Evolutionary conservation across 2,329 filamentous ascomycete species (phyloP).

Genomic region (Blumeria hordei): DNA sequence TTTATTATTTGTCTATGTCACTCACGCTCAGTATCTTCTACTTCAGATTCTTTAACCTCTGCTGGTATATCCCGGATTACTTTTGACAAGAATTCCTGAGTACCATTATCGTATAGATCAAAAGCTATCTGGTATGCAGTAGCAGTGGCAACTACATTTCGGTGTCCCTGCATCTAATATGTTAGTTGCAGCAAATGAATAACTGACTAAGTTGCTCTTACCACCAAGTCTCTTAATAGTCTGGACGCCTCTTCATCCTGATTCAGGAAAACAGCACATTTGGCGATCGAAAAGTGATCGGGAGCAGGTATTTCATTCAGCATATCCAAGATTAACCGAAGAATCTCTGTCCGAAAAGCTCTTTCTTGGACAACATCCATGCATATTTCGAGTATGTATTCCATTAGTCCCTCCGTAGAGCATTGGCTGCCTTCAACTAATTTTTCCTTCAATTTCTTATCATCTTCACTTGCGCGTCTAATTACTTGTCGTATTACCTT

Average conservation of each 20-base stretch:
- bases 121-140: conserved; percentile 95
- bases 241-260: conserved; percentile 74
- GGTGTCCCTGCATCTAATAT: conserved; percentile 37
- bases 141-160: conserved; percentile 39
- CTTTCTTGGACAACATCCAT: conserved; percentile 96
- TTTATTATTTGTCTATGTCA: background rate
- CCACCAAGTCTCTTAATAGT: conserved; percentile 62
- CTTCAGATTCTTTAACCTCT: conserved; percentile 17
- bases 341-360: conserved; percentile 57
- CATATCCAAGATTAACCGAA: conserved; percentile 83
- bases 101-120: conserved; percentile 94
- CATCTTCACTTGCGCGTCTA: conserved; percentile 66
- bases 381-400: conserved; percentile 85
- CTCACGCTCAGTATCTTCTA: conserved; percentile 19
- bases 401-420: conserved; percentile 77
- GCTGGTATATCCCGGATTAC: conserved; percentile 60
- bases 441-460: conserved; percentile 42
- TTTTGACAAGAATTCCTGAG: conserved; percentile 84
- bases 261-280: conserved; percentile 89
- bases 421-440: conserved; percentile 26
- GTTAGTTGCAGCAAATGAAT: background rate
- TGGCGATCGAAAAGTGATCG: conserved; percentile 94
- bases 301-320: conserved; percentile 77
- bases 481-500: conserved; percentile 73
- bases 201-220: conserved; percentile 3